Conservation (phyloP, 148 eudicot species). For the Vaccinium darrowii region DNA sequence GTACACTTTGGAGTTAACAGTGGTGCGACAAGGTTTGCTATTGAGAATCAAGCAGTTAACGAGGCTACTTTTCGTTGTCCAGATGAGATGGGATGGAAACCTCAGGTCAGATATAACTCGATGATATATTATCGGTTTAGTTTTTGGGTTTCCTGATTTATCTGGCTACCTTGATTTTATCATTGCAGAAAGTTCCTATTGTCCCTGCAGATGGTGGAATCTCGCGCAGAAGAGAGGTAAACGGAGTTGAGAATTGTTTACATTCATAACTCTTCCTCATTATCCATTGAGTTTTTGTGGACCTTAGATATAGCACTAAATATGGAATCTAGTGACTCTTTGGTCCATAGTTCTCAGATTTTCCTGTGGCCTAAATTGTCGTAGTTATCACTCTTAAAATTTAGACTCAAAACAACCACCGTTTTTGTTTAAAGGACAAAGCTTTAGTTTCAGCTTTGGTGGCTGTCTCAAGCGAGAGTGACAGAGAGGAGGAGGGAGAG, state of each 20-base stretch:
- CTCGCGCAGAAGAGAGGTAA: conserved; percentile 73
- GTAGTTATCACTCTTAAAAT: neutral
- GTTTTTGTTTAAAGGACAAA: too few relatives aligned
- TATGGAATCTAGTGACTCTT: neutral
- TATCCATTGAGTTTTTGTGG: neutral
- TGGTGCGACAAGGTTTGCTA: conserved; percentile 81
- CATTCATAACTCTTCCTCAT: neutral
- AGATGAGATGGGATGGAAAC: conserved; percentile 99
- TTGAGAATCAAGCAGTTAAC: conserved; percentile 85
- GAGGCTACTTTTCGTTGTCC: conserved; percentile 98
- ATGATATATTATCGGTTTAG: neutral
- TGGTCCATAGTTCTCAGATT: neutral
- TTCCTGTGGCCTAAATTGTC: neutral
- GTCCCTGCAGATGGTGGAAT: conserved; percentile 88
- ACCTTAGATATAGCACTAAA: neutral
- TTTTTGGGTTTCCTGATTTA: conserved; percentile 11
- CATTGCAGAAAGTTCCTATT: conserved; percentile 76
- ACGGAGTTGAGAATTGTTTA: neutral
- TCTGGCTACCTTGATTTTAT: conserved; percentile 18
- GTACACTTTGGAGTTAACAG: conserved; percentile 94
- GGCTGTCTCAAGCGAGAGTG: neutral
- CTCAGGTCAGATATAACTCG: conserved; percentile 57
- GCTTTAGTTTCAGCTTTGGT: neutral
- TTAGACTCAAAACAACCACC: neutral
- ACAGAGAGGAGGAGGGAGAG: neutral